A percentile compares a stretch with the other conserved stretches of the same genome.
Conservation (phyloP, 2,329 filamentous ascomycete species). For the Botrytis porri region DNA sequence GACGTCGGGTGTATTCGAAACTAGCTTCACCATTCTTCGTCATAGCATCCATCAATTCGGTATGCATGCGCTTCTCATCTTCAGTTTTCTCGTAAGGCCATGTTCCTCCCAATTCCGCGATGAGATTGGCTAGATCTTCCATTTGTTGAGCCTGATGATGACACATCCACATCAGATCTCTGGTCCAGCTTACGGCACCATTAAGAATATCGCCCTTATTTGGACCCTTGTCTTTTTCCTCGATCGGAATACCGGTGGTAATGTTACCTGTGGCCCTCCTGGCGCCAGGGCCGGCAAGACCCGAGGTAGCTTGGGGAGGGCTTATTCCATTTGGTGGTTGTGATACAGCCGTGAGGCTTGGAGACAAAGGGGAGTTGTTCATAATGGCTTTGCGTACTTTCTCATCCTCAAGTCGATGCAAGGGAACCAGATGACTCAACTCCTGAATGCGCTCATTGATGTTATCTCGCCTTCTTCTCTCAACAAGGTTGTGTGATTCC, state of each 20-base stretch:
- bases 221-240: slow-evolving; percentile 97
- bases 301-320: slow-evolving; percentile 77
- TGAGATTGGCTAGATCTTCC: slow-evolving; percentile 75
- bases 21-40: slow-evolving; percentile 69
- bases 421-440: slow-evolving; percentile 85
- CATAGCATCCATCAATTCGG: slow-evolving; percentile 83
- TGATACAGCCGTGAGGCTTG: slow-evolving; percentile 68
- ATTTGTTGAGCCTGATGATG: slow-evolving; percentile 86
- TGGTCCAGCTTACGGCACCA: slow-evolving; percentile 93
- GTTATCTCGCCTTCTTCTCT: slow-evolving; percentile 90
- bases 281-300: slow-evolving; percentile 80
- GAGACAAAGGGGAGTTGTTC: slow-evolving; percentile 86
- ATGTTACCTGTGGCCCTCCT: slow-evolving; percentile 81
- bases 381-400: slow-evolving; percentile 93
- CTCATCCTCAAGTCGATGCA: slow-evolving; percentile 91
- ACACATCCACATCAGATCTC: slow-evolving; percentile 96
- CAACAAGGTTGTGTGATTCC: slow-evolving; percentile 94
- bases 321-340: slow-evolving; percentile 51
- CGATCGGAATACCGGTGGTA: slow-evolving; percentile 85
- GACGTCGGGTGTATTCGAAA: slow-evolving; percentile 81
- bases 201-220: slow-evolving; percentile 99
- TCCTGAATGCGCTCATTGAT: slow-evolving; percentile 99
- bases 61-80: slow-evolving; percentile 93
- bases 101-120: slow-evolving; percentile 67
- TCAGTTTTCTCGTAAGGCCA: slow-evolving; percentile 83